Conservation (phyloP, 2,329 filamentous ascomycete genomes). For the Apiospora marii region DNA sequence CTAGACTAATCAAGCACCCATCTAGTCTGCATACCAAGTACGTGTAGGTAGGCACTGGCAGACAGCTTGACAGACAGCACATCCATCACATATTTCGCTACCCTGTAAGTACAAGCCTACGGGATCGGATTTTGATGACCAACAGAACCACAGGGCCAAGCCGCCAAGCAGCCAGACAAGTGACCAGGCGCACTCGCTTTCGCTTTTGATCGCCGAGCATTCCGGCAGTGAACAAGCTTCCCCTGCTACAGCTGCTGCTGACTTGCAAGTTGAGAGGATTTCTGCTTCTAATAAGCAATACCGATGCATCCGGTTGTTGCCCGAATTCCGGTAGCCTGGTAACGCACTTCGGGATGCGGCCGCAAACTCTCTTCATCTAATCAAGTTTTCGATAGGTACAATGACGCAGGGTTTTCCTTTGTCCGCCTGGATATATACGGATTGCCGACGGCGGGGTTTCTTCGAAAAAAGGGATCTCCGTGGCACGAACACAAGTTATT, state of each 20-base stretch:
- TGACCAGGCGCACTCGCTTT: background rate
- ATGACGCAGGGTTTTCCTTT: background rate
- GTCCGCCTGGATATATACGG: too few species aligned
- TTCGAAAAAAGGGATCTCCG: background rate
- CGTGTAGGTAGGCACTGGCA: background rate
- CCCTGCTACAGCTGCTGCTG: background rate
- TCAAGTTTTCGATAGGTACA: background rate
- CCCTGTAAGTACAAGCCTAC: background rate
- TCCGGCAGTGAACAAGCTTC: background rate
- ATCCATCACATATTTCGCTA: background rate
- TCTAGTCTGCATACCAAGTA: background rate
- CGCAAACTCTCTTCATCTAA: constrained; percentile 2
- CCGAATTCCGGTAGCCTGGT: background rate
- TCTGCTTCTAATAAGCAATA: background rate
- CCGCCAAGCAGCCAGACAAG: background rate
- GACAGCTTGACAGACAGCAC: background rate
- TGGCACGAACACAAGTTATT: background rate
- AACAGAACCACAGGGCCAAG: background rate
- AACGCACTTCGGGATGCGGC: background rate
- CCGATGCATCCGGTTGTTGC: constrained; percentile 8
- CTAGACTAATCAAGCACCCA: background rate
- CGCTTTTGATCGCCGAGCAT: background rate
- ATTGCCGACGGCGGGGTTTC: background rate
- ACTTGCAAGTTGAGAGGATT: background rate
- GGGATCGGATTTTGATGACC: background rate